Evolutionary conservation across 768 basidiomycete genomes (phyloP).

Genomic region (Rhizopogon sp.): DNA sequence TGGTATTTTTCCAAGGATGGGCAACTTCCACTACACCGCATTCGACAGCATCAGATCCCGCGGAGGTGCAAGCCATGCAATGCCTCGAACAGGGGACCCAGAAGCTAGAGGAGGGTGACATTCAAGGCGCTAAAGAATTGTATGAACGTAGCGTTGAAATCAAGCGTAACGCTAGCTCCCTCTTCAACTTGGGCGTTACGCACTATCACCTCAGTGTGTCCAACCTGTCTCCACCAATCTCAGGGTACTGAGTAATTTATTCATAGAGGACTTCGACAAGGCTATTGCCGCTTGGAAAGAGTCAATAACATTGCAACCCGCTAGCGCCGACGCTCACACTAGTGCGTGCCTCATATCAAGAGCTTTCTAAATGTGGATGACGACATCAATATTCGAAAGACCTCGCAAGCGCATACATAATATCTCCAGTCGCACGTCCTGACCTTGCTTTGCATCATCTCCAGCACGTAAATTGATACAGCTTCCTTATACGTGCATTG

Average conservation of each 20-base stretch:
- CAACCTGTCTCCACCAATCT: slow-evolving; percentile 11
- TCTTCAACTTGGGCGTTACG: slow-evolving; percentile 87
- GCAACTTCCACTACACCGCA: slow-evolving; percentile 78
- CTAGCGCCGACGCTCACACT: slow-evolving; percentile 82
- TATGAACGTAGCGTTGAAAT: slow-evolving; percentile 80
- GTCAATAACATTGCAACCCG: slow-evolving; percentile 74
- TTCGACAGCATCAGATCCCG: slow-evolving; percentile 79
- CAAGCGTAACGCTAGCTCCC: slow-evolving; percentile 70
- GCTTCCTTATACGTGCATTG: slow-evolving; percentile 25
- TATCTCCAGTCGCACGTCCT: slow-evolving; percentile 72
- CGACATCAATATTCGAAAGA: slow-evolving; percentile 41
- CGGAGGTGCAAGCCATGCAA: slow-evolving; percentile 70
- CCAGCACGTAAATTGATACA: slow-evolving; percentile 43
- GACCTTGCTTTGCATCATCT: slow-evolving; percentile 86
- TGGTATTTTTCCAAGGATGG: slow-evolving; percentile 42
- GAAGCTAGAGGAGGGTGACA: slow-evolving; percentile 83
- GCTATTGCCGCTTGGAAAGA: slow-evolving; percentile 87
- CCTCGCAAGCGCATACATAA: slow-evolving; percentile 85
- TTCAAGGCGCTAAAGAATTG: slow-evolving; percentile 68
- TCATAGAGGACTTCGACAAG: slow-evolving; percentile 78
- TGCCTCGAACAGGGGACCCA: slow-evolving; percentile 81
- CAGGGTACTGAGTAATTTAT: slow-evolving; percentile 10
- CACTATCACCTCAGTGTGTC: slow-evolving; percentile 78
- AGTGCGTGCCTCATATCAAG: slow-evolving; percentile 45
- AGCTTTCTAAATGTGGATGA: slow-evolving; percentile 9